Percentiles rank a stretch among this genome's conserved stretches.
Conservation (phyloP, 257 asterid species). For the Solanum ahanhuiri region DNA sequence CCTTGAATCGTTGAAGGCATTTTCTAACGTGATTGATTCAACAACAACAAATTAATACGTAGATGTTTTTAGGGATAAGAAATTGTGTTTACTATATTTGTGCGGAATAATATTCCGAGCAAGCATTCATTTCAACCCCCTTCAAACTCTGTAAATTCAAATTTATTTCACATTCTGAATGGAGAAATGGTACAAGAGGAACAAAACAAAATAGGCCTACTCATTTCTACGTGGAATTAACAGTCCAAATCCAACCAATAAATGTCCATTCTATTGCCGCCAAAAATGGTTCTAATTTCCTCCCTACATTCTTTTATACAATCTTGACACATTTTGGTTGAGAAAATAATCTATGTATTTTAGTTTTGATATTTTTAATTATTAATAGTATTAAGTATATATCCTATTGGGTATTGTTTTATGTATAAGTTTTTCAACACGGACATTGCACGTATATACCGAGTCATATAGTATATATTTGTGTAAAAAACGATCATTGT, state of each 20-base stretch:
- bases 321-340: background rate
- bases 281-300: background rate
- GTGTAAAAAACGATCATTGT: background rate
- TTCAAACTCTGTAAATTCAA: background rate
- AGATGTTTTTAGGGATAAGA: background rate
- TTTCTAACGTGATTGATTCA: background rate
- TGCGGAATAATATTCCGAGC: background rate
- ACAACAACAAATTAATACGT: background rate
- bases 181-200: background rate
- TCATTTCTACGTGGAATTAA: background rate
- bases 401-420: background rate
- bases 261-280: background rate
- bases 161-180: background rate
- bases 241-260: background rate
- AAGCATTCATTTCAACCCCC: background rate
- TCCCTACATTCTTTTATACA: background rate
- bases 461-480: background rate
- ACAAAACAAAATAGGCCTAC: background rate
- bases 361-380: background rate
- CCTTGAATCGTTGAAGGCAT: background rate
- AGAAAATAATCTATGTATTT: background rate
- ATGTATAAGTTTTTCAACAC: background rate
- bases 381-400: background rate
- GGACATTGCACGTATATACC: background rate
- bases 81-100: background rate